Base-by-base conservation (phyloP, 306 rosid species). In the Bauhinia variegata region DNA sequence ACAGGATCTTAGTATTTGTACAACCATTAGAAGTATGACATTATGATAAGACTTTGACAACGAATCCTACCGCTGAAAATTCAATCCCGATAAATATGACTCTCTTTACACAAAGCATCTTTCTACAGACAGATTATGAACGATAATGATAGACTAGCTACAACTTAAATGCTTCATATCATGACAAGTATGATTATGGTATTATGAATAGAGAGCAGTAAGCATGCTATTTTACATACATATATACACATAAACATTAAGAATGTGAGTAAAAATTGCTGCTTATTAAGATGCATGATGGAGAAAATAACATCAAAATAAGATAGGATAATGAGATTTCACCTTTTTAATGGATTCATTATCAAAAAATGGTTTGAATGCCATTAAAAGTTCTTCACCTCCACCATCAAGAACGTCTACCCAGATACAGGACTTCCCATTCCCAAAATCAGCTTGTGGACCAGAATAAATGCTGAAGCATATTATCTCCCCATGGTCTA, bases 321-420 rank as follows among this genome's bases (percentile, higher is more conserved):
- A 31, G 60, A 31, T 4, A 37, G 60, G 60, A 61, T 48, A 65
- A 84, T 54, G 43, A 72, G 85, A 54, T 2, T 63, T 53, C 71
- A 92, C 98, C 98, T 92, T 92, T 75, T 80, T 87, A 14, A 92
- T 65, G 88, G 83, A 23, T 92, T 89, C 56, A 86, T 81, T 23
- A 23, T 23, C 28, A 16, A 92, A 92, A 77, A 92, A 92, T 5
- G 92, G 85, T 53, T 90, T 83, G 81, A 92, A 89, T 68, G 75
- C 84, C 31, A 70, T 61, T 77, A 92, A 75, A 74, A 92, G 78
- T 34, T 84, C 87, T 78, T 77, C 78, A 65, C 96, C 96, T 14
- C 93, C 98, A 72, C 98, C 98, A 76, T 92, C 98, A 78, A 92
- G 96, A 78, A 92, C 85, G 81, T 92, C 98, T 60, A 92, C 98